Conservation (phyloP, 2,329 filamentous ascomycete species). For the Stagonosporopsis cucurbitacearum region DNA sequence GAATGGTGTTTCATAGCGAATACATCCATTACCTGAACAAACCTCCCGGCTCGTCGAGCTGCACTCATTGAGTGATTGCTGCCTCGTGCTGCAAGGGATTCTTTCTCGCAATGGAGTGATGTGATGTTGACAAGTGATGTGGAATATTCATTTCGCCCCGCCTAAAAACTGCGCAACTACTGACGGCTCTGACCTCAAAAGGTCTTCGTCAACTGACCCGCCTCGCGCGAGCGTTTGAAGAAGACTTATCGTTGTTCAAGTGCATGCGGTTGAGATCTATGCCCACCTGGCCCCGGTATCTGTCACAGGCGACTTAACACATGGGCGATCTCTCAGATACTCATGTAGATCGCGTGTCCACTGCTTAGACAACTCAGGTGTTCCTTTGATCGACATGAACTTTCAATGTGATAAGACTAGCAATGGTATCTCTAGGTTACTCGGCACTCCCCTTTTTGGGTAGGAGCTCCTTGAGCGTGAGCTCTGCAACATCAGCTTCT, state of each 20-base stretch:
- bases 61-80: conserved; percentile 8
- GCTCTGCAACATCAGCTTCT: conserved; percentile 65
- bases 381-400: too few relatives aligned
- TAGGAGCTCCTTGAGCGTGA: conserved; percentile 60
- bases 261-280: not conserved
- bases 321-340: too few relatives aligned
- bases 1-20: conserved; percentile 54
- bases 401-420: not conserved
- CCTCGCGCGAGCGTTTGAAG: conserved; percentile 4
- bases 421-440: not conserved
- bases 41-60: conserved; percentile 38
- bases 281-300: too few relatives aligned
- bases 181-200: too few relatives aligned
- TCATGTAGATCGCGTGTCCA: too few relatives aligned
- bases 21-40: conserved; percentile 59
- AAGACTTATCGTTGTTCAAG: not conserved
- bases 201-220: conserved; percentile 1
- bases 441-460: not conserved
- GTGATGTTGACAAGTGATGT: not conserved
- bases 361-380: too few relatives aligned
- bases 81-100: not conserved
- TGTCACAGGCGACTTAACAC: too few relatives aligned
- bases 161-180: not conserved
- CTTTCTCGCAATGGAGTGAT: not conserved
- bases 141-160: too few relatives aligned